Conservation (phyloP, 768 basidiomycete genomes). For the Suillus clintonianus region DNA sequence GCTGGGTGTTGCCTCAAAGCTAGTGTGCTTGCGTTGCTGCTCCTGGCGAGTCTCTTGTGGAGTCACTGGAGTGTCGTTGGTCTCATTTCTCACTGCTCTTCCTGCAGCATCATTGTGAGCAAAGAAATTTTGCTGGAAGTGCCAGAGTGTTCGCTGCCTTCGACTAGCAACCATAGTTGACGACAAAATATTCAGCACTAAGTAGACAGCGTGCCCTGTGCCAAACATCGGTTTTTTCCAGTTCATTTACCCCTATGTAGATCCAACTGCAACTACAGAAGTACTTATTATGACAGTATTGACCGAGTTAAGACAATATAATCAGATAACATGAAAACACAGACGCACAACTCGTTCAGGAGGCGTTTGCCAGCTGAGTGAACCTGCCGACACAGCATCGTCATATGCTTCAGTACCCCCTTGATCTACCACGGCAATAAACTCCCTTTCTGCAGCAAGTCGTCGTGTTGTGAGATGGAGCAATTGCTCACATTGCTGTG, state of each 20-base stretch:
- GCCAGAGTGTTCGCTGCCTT: background rate
- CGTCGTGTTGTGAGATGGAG: background rate
- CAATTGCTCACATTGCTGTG: background rate
- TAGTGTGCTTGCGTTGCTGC: background rate
- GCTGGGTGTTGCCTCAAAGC: background rate
- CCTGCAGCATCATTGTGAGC: background rate
- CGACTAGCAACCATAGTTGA: background rate
- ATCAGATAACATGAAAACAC: background rate
- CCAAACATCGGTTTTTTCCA: background rate
- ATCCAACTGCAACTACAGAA: background rate
- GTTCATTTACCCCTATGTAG: background rate
- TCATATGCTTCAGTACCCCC: background rate
- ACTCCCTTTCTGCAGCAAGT: background rate
- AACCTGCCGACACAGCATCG: background rate
- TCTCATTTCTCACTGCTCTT: background rate
- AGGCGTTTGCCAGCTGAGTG: background rate
- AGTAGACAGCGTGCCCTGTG: too few relatives aligned
- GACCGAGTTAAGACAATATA: background rate
- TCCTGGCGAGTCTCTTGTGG: background rate
- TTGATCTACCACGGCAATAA: background rate
- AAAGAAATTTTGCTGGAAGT: background rate
- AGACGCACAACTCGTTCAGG: background rate
- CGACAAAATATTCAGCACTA: too few relatives aligned
- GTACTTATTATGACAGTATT: too few relatives aligned
- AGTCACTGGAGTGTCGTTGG: background rate